Conservation (phyloP, 2,329 filamentous ascomycete genomes). For the Tolypocladium album region DNA sequence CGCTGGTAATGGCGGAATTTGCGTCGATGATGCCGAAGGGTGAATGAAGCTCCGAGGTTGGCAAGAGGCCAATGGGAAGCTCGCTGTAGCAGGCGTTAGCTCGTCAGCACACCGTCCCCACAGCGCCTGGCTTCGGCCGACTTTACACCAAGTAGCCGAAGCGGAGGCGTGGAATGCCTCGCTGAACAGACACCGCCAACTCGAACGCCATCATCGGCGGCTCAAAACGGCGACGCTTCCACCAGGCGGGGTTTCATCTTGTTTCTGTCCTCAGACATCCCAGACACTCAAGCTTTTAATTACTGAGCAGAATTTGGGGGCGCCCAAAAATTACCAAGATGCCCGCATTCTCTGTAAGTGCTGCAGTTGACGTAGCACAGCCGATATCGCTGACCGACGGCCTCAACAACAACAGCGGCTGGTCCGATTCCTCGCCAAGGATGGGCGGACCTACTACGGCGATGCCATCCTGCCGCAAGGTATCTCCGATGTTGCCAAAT, state of each 20-base stretch:
- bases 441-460: constrained; percentile 61
- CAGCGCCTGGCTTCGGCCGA: background rate
- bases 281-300: constrained; percentile 17
- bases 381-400: background rate
- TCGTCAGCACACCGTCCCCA: background rate
- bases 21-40: background rate
- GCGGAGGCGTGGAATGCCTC: background rate
- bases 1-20: background rate
- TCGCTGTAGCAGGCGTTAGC: background rate
- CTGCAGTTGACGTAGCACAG: background rate
- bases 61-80: background rate
- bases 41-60: background rate
- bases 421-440: constrained; percentile 61
- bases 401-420: constrained; percentile 41
- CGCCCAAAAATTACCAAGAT: constrained; percentile 14
- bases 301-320: constrained; percentile 5
- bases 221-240: background rate
- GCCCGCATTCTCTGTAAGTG: constrained; percentile 34
- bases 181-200: background rate
- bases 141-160: background rate
- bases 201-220: background rate
- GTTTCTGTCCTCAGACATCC: background rate
- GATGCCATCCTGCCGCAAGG: constrained; percentile 59
- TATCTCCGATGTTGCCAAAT: constrained; percentile 48
- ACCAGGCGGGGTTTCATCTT: background rate